Evolutionary conservation across 306 rosid species (phyloP), one percentile per base, ranked within the genome.

Genomic region (Begonia peltatifolia): DNA sequence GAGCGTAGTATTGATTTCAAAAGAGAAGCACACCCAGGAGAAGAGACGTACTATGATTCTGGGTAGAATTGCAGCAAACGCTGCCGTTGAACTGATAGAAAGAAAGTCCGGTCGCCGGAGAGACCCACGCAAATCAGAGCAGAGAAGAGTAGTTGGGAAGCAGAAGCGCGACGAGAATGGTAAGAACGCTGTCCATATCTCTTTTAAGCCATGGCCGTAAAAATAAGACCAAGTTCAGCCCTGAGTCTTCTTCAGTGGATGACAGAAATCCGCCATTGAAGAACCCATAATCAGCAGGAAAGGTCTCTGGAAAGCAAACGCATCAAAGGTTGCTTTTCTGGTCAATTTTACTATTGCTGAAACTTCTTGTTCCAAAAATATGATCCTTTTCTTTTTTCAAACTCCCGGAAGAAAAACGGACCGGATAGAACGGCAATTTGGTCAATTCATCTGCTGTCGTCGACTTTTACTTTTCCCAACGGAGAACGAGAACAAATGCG

Each of bases 1-100:
- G 74, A 47, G 64, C 78, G 62, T 22, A 73, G 64, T 46, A 73
- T 14, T n/a, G 71, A 63, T 56, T 63, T 73, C 52, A 73, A 18
- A 51, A 57, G 60, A 73, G 23, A 55, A 57, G 60, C 54, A 36
- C 71, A 68, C 13, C 52, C 46, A 47, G 41, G 9, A 47, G 50
- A 59, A 23, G 60, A 58, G 18, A 58, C 60, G 8, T 63, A n/a
- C n/a, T n/a, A n/a, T n/a, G n/a, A n/a, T n/a, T n/a, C n/a, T n/a
- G n/a, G n/a, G n/a, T n/a, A n/a, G n/a, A n/a, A n/a, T n/a, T n/a
- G n/a, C n/a, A n/a, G n/a, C n/a, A n/a, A n/a, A n/a, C n/a, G n/a
- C n/a, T n/a, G n/a, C n/a, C n/a, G n/a, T n/a, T n/a, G n/a, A n/a
- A n/a, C n/a, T n/a, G n/a, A n/a, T n/a, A n/a, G n/a, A n/a, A n/a